phyloP scores from a whole-genome alignment of 2,329 filamentous ascomycete genomes.

The Sarocladium strictum region DNA sequence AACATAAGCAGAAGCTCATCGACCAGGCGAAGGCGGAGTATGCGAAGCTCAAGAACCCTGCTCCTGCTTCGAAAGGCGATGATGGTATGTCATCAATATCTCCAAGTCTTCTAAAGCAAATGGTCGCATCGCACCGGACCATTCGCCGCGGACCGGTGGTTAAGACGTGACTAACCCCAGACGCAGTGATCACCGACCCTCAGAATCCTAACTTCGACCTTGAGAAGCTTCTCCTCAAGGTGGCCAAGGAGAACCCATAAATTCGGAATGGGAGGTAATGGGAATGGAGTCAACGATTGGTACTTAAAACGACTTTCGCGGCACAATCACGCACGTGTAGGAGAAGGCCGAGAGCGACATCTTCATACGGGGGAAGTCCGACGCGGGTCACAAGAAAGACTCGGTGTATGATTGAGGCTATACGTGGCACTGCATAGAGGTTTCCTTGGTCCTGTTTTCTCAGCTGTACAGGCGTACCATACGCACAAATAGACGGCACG shows the following conservation, averaged over 20 bases:
- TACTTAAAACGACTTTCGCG: conserved; percentile 9
- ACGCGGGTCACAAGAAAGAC: conserved; percentile 20
- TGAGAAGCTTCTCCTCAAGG: conserved; percentile 70
- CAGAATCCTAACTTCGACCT: conserved; percentile 89
- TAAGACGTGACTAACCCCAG: neutral
- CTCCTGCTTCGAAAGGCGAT: conserved; percentile 29
- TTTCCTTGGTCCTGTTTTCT: conserved; percentile 39
- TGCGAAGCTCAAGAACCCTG: conserved; percentile 64
- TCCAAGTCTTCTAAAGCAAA: neutral
- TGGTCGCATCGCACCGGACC: neutral
- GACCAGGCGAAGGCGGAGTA: conserved; percentile 88
- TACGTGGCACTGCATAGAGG: conserved; percentile 43
- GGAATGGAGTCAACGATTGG: conserved; percentile 3
- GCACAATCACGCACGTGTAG: conserved; percentile 1
- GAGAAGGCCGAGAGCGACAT: conserved; percentile 7
- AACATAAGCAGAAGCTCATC: conserved; percentile 89
- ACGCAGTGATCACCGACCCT: conserved; percentile 49
- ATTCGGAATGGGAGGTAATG: conserved; percentile 4
- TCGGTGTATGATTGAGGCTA: conserved; percentile 33
- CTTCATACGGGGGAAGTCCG: neutral
- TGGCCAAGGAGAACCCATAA: conserved; percentile 49
- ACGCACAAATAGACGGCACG: conserved; percentile 40
- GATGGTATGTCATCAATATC: conserved; percentile 30
- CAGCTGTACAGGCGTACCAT: conserved; percentile 50
- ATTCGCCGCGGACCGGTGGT: neutral